phyloP scores from a whole-genome alignment of 129 eudicot genomes.

The Smallanthus sonchifolius region DNA sequence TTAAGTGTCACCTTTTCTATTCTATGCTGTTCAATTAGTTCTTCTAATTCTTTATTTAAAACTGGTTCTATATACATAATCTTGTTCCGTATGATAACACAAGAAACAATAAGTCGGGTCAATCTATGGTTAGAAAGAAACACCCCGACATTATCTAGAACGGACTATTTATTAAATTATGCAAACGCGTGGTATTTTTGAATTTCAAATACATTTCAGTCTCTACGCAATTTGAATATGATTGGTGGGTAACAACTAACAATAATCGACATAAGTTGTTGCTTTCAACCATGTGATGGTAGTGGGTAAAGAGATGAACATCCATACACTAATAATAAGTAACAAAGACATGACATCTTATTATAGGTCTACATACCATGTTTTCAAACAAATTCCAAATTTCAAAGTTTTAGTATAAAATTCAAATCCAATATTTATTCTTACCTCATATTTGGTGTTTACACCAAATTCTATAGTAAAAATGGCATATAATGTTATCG shows the following conservation, averaged over 20 bases:
- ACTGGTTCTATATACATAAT: neutral
- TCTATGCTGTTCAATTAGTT: neutral
- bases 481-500: too few relatives aligned
- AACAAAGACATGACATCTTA: slow-evolving; percentile 5
- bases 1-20: slow-evolving; percentile 17
- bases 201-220: neutral
- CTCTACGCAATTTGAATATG: neutral
- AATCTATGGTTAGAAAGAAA: neutral
- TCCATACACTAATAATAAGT: slow-evolving; percentile 21
- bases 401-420: neutral
- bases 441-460: neutral
- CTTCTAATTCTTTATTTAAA: neutral
- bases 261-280: slow-evolving; percentile 16
- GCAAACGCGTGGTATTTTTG: neutral
- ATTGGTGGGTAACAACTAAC: neutral
- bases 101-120: neutral
- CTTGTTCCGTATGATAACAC: neutral
- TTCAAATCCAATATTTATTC: neutral
- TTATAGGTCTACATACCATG: neutral
- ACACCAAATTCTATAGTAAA: neutral
- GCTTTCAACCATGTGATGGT: slow-evolving; percentile 36
- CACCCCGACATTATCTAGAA: neutral
- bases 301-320: slow-evolving; percentile 14
- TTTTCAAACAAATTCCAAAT: neutral
- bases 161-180: neutral